Percentiles rank a stretch among this genome's conserved stretches.
phyloP scores from a whole-genome alignment of 1,284 basidiomycete genomes.

The Leccinum huronense region DNA sequence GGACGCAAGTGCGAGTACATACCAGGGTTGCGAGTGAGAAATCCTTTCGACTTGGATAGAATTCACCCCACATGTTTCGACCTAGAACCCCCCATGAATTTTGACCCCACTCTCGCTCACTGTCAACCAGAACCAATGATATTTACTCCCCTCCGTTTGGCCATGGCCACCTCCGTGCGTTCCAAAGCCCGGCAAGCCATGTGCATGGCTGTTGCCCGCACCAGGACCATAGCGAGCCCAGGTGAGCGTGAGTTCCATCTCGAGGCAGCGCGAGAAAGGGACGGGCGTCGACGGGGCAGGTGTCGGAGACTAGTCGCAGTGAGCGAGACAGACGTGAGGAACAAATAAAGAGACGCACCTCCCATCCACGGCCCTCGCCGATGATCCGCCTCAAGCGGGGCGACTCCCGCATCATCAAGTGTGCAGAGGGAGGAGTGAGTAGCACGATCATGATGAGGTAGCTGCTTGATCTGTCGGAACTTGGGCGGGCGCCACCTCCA shows the following conservation, averaged over 20 bases:
- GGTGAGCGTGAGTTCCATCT: conserved; percentile 21
- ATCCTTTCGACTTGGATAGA: not conserved
- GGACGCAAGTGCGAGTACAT: not conserved
- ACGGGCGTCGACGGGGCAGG: conserved; percentile 15
- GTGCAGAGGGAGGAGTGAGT: conserved; percentile 20
- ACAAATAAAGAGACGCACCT: conserved; percentile 39
- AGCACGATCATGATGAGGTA: conserved; percentile 9
- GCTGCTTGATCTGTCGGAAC: not conserved
- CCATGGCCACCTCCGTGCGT: conserved; percentile 18
- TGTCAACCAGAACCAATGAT: conserved; percentile 32
- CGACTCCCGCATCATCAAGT: conserved; percentile 27
- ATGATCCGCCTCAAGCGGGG: conserved; percentile 41
- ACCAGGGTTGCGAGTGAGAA: not conserved
- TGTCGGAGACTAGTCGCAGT: conserved; percentile 19
- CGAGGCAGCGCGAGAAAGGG: conserved; percentile 10
- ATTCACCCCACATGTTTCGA: not conserved
- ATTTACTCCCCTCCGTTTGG: conserved; percentile 22
- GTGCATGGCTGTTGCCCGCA: conserved; percentile 14
- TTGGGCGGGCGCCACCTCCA: not conserved
- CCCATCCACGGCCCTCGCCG: conserved; percentile 57
- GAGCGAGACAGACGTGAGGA: not conserved
- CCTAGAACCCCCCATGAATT: conserved; percentile 4
- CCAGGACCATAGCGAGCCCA: conserved; percentile 19
- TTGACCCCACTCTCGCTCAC: conserved; percentile 15
- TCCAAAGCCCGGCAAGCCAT: conserved; percentile 22